phyloP scores from a whole-genome alignment of 2,329 filamentous ascomycete species.

The Pseudogymnoascus sp. region DNA sequence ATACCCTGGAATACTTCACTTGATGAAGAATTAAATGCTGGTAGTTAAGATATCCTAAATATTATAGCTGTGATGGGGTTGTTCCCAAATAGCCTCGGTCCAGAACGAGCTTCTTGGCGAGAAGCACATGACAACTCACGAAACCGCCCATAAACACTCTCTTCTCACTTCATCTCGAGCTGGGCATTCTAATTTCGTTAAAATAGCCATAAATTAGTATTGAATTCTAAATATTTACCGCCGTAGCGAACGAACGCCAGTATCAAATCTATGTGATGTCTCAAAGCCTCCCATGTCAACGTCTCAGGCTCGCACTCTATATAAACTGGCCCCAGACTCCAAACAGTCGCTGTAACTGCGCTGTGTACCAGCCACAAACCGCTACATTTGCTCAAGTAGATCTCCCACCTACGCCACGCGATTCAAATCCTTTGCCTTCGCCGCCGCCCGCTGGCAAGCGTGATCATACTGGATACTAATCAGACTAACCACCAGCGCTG shows the following conservation, averaged over 20 bases:
- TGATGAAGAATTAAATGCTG: background rate
- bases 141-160: background rate
- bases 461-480: slow-evolving; percentile 46
- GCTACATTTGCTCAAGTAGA: background rate
- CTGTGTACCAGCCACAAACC: background rate
- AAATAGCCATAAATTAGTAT: background rate
- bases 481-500: slow-evolving; percentile 61
- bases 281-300: background rate
- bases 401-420: background rate
- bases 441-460: background rate
- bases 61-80: background rate
- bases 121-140: background rate
- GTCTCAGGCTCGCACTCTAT: background rate
- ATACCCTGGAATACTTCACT: background rate
- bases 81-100: background rate
- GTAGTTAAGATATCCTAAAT: background rate
- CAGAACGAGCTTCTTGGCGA: background rate
- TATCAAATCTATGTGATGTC: background rate
- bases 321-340: background rate
- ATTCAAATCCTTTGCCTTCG: background rate
- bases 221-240: background rate
- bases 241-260: background rate
- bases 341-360: background rate
- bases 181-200: background rate
- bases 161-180: background rate